Evolutionary conservation across 768 basidiomycete species (phyloP).

Genomic region (Pleurotus eryngii): DNA sequence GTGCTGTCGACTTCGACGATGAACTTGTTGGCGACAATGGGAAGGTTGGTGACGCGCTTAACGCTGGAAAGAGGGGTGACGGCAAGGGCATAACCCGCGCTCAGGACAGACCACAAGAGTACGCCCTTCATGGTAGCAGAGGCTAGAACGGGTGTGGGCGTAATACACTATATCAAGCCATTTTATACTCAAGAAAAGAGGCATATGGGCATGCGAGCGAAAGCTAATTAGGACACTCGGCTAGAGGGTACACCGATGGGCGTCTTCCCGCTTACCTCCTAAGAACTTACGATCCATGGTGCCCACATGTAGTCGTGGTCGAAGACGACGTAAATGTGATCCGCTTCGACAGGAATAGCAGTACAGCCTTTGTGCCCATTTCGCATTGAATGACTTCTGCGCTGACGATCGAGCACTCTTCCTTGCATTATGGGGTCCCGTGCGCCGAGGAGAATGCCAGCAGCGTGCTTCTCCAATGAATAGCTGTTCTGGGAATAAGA

Average conservation of each 20-base stretch:
- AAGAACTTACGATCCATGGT: not conserved
- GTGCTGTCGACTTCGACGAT: slow-evolving; percentile 52
- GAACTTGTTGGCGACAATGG: slow-evolving; percentile 46
- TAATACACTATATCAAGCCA: not conserved
- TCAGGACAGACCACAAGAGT: slow-evolving; percentile 24
- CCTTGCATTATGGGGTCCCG: no score
- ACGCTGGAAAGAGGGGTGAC: slow-evolving; percentile 34
- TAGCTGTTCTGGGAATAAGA: not conserved
- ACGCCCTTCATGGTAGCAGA: slow-evolving; percentile 30
- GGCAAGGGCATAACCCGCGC: slow-evolving; percentile 23
- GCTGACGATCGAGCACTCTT: no score
- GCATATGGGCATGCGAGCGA: slow-evolving; percentile 7
- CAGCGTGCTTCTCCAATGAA: no score
- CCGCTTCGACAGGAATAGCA: not conserved
- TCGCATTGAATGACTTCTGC: no score
- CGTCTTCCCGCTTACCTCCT: not conserved
- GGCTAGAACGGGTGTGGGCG: not conserved
- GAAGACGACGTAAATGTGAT: not conserved
- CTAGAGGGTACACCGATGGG: slow-evolving; percentile 1
- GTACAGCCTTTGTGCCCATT: not conserved
- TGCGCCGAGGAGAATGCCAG: no score
- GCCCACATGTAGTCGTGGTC: not conserved
- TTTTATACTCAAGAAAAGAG: not conserved
- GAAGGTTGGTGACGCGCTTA: slow-evolving; percentile 32
- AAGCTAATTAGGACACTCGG: slow-evolving; percentile 4